Evolutionary conservation across 352 stramenopile genomes (phyloP).

Genomic region (Peronospora farinosa): DNA sequence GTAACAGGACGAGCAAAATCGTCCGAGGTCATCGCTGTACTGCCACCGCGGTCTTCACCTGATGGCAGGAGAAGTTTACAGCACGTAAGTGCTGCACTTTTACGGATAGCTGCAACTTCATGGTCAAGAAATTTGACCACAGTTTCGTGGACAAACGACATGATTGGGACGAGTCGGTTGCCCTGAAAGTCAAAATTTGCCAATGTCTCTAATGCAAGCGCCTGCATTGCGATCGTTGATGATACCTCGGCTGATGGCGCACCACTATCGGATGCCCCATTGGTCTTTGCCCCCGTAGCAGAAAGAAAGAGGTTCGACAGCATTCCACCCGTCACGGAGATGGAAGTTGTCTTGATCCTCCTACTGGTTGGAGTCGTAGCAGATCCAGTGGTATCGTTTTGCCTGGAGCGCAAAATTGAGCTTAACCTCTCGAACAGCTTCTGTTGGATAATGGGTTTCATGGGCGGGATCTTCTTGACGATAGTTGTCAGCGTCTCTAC

Average conservation of each 20-base stretch:
- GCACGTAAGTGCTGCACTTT: constrained; percentile 81
- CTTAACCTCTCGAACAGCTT: constrained; percentile 82
- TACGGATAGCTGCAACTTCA: constrained; percentile 77
- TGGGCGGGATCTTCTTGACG: constrained; percentile 74
- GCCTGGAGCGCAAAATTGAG: constrained; percentile 52
- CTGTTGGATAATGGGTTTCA: constrained; percentile 74
- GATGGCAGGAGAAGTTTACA: constrained; percentile 76
- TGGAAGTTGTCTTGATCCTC: constrained; percentile 65
- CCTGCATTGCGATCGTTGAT: constrained; percentile 71
- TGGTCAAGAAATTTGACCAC: constrained; percentile 86
- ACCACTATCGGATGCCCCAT: constrained; percentile 38
- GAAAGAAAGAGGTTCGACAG: constrained; percentile 65
- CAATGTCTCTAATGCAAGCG: constrained; percentile 77
- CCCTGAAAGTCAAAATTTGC: constrained; percentile 84
- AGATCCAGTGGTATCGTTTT: constrained; percentile 40
- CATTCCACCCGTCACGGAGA: constrained; percentile 66
- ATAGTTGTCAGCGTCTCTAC: constrained; percentile 82
- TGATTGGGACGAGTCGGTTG: constrained; percentile 79
- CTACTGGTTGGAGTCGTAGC: constrained; percentile 54
- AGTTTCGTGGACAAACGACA: constrained; percentile 84
- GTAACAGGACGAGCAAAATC: constrained; percentile 70
- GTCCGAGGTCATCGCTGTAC: constrained; percentile 45
- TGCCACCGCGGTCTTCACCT: constrained; percentile 48
- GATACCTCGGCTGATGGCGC: constrained; percentile 33
- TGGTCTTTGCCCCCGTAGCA: constrained; percentile 38